Conservation (phyloP, 805 yeast species). For the Yarrowia osloensis region DNA sequence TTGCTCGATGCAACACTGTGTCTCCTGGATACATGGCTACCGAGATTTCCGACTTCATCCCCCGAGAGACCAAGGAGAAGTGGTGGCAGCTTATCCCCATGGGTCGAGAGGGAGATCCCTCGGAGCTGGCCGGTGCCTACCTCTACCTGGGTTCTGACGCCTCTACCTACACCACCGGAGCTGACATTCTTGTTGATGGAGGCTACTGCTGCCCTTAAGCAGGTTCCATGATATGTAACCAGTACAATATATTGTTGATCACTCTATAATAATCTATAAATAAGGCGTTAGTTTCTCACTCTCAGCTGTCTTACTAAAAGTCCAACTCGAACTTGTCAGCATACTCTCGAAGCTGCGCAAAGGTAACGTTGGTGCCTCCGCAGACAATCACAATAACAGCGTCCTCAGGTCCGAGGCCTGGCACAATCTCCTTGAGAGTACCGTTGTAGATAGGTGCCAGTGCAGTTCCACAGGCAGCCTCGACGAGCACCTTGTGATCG, state of each 20-base stretch:
- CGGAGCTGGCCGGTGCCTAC: slow-evolving; percentile 78
- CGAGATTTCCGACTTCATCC: slow-evolving; percentile 57
- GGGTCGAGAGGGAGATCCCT: slow-evolving; percentile 74
- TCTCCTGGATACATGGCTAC: slow-evolving; percentile 90
- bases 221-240: not conserved
- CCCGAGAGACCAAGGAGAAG: slow-evolving; percentile 48
- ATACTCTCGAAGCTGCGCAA: slow-evolving; percentile 37
- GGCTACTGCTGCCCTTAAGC: slow-evolving; percentile 14
- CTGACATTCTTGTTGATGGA: slow-evolving; percentile 5
- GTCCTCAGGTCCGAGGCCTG: slow-evolving; percentile 44
- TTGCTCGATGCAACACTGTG: slow-evolving; percentile 77
- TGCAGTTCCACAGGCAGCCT: slow-evolving; percentile 77
- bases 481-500: slow-evolving; percentile 56
- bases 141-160: slow-evolving; percentile 80
- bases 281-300: not conserved
- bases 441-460: slow-evolving; percentile 48
- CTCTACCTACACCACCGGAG: slow-evolving; percentile 43
- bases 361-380: slow-evolving; percentile 50
- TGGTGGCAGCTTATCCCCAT: slow-evolving; percentile 61
- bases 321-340: slow-evolving; percentile 35
- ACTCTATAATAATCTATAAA: slow-evolving; percentile 13
- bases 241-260: not conserved
- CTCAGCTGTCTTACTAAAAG: slow-evolving; percentile 12
- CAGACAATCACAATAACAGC: slow-evolving; percentile 60
- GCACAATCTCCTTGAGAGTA: slow-evolving; percentile 35